Conservation (phyloP, 306 rosid species). For the Vigna nakashimae region DNA sequence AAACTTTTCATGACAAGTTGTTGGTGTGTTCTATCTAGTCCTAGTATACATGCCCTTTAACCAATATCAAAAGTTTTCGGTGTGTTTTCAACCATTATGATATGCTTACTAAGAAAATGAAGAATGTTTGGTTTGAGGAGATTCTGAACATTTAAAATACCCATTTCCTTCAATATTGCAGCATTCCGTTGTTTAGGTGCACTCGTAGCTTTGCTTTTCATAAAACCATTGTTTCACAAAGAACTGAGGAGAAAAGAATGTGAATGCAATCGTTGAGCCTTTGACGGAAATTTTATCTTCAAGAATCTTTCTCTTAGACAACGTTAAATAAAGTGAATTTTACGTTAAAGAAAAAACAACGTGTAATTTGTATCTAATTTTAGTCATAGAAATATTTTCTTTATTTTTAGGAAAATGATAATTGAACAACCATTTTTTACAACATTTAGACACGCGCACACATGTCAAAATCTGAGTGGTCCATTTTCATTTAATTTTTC, state of each 20-base stretch:
- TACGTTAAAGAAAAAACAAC: too few relatives aligned
- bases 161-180: background rate
- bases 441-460: too few relatives aligned
- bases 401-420: too few relatives aligned
- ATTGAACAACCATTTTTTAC: too few relatives aligned
- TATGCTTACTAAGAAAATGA: constrained; percentile 65
- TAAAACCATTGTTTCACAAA: constrained; percentile 21
- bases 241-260: constrained; percentile 35
- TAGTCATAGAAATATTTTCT: too few relatives aligned
- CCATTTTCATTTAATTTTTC: too few relatives aligned
- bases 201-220: constrained; percentile 31
- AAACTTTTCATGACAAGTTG: constrained; percentile 67
- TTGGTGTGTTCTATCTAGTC: constrained; percentile 34
- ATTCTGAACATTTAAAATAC: constrained; percentile 21
- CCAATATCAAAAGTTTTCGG: constrained; percentile 39
- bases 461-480: too few relatives aligned
- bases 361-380: too few relatives aligned
- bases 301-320: background rate
- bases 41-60: constrained; percentile 52
- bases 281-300: constrained; percentile 2
- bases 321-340: background rate
- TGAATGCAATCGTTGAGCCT: constrained; percentile 28
- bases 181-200: background rate
- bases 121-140: constrained; percentile 38
- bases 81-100: constrained; percentile 40